These are phyloP conservation scores for Pestalotiopsis sp. DNA, from an alignment of 2,329 filamentous ascomycete species.

Conservation along the genomic window DNA sequence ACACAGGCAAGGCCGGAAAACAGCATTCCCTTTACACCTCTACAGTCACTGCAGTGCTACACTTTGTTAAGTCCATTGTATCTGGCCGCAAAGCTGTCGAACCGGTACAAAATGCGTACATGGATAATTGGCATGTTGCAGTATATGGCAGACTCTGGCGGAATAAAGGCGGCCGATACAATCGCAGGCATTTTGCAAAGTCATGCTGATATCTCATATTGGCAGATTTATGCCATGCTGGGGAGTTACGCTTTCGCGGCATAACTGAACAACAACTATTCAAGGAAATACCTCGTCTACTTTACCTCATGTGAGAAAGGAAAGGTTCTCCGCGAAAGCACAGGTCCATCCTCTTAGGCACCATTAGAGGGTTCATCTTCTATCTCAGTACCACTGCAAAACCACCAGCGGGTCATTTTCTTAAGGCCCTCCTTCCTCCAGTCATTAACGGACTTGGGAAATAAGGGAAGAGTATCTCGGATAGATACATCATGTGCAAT, in stretches of 20 bases:
- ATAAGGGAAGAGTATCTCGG: slow-evolving; percentile 20
- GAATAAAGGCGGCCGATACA: slow-evolving; percentile 17
- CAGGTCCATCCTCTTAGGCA: neutral
- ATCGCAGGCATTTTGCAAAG: slow-evolving; percentile 17
- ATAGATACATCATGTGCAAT: slow-evolving; percentile 27
- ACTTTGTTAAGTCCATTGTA: slow-evolving; percentile 24
- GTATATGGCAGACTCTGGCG: slow-evolving; percentile 21
- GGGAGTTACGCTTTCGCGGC: slow-evolving; percentile 30
- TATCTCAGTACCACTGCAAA: neutral
- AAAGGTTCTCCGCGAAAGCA: neutral
- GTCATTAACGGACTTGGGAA: slow-evolving; percentile 23
- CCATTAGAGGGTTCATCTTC: neutral
- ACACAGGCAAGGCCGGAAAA: slow-evolving; percentile 13
- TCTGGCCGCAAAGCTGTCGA: slow-evolving; percentile 13
- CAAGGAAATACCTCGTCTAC: neutral
- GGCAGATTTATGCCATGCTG: slow-evolving; percentile 26
- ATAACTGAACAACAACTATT: neutral
- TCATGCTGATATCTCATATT: slow-evolving; percentile 18
- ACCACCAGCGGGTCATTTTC: neutral
- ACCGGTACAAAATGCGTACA: slow-evolving; percentile 7
- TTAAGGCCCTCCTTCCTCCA: slow-evolving; percentile 22
- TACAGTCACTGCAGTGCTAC: slow-evolving; percentile 24
- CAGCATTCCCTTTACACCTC: slow-evolving; percentile 17
- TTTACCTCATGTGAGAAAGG: neutral
- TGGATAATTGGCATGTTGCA: slow-evolving; percentile 21